Percentiles rank a stretch among this genome's conserved stretches.
Evolutionary conservation across 2,329 filamentous ascomycete species (phyloP).

Genomic region (Exophiala aquamarina): DNA sequence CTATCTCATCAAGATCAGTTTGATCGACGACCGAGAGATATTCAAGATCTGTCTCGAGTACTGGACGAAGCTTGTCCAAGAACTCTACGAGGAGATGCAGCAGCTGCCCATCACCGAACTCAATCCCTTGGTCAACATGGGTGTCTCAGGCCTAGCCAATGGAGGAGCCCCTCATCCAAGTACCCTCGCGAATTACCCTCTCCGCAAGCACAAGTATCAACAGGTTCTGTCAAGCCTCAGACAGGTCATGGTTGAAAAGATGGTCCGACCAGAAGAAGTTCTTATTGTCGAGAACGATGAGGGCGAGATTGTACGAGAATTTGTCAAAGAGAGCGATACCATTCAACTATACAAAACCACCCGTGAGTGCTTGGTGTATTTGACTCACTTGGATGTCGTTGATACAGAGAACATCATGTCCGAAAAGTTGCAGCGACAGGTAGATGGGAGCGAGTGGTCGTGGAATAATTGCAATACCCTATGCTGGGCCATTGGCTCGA

Average conservation of each 20-base stretch:
- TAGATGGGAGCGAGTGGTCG: conserved; percentile 95
- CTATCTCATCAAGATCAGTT: conserved; percentile 95
- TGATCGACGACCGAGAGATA: conserved; percentile 97
- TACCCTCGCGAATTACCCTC: conserved; percentile 83
- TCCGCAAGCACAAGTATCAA: conserved; percentile 97
- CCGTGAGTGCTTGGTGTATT: conserved; percentile 91
- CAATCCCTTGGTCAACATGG: conserved; percentile 83
- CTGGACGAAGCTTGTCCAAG: conserved; percentile 97
- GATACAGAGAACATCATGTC: conserved; percentile 99
- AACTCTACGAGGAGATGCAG: conserved; percentile 99
- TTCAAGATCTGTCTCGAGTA: conserved; percentile 99
- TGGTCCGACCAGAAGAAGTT: conserved; percentile 97
- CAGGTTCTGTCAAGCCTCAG: conserved; percentile 91
- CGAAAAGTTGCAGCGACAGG: conserved; percentile 92
- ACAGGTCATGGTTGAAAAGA: conserved; percentile 99
- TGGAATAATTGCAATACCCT: conserved; percentile 99
- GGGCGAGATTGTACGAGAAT: conserved; percentile 97
- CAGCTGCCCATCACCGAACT: conserved; percentile 88
- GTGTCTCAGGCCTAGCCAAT: conserved; percentile 67
- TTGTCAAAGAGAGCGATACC: conserved; percentile 98
- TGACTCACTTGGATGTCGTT: conserved; percentile 94
- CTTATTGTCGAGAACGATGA: conserved; percentile 99
- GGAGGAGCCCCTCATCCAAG: conserved; percentile 82
- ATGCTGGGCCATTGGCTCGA: conserved; percentile 98
- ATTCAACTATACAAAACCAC: conserved; percentile 99